Conservation (phyloP, 495 filamentous ascomycete species). For the Trichocladium antarcticum region DNA sequence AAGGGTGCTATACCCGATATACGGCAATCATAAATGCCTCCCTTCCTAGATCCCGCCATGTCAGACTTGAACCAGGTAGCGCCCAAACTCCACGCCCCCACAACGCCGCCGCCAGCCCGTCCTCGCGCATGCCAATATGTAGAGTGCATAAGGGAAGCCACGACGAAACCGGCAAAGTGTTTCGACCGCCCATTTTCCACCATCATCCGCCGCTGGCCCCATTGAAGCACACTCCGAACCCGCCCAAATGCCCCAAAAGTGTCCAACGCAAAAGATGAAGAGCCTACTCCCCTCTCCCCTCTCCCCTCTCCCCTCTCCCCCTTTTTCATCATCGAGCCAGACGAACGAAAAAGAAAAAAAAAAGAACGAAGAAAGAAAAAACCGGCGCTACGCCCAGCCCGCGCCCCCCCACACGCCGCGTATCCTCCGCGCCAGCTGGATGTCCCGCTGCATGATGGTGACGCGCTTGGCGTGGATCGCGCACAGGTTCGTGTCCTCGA, state of each 20-base stretch:
- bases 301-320: too few relatives aligned
- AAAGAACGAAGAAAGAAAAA: background rate
- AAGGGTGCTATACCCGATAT: background rate
- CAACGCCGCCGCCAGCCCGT: background rate
- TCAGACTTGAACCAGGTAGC: background rate
- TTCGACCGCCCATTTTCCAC: background rate
- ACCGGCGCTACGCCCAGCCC: constrained; percentile 19
- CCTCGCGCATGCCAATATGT: background rate
- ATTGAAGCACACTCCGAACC: background rate
- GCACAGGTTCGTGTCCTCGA: constrained; percentile 92
- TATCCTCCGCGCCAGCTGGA: constrained; percentile 79
- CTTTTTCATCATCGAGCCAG: too few relatives aligned
- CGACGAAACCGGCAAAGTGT: background rate
- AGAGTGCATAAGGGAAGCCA: background rate
- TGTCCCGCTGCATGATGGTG: constrained; percentile 96
- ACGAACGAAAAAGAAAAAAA: too few relatives aligned
- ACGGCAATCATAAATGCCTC: constrained; percentile 1
- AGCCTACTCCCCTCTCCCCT: background rate
- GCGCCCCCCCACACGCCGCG: constrained; percentile 49
- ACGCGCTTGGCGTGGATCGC: constrained; percentile 93
- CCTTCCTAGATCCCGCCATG: background rate
- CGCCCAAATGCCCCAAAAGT: background rate
- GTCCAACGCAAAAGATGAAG: background rate
- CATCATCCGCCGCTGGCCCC: background rate
- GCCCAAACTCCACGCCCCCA: background rate